Base-by-base conservation (phyloP, 2,329 filamentous ascomycete genomes). In the Calonectria montana region DNA sequence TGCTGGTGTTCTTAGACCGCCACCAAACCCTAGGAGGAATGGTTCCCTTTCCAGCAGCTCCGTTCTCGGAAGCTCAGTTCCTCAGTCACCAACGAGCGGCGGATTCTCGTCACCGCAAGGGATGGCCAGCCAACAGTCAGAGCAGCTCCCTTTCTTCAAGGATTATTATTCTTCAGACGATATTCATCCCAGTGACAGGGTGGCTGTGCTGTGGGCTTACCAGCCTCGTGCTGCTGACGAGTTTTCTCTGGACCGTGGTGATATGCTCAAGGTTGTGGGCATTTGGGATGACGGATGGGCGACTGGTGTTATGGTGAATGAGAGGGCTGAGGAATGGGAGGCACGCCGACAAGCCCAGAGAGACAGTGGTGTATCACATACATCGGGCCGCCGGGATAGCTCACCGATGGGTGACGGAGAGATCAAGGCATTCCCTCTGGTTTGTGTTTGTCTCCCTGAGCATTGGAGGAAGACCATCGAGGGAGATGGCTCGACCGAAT, bases 271-370 rank as follows among this genome's bases (percentile, higher is more conserved):
- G 86, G 93, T 99, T 16, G 93, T 98, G 37, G 97, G 97, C 73
- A 99, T 99, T 76, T 99, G 97, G 97, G 97, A 99, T 80, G 97
- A 99, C 82, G 97, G 97, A 57, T 99, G 97, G 97, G 97, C 97
- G 13, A 99, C 97, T 1, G 97, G 97, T 78, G 90, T 98, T 67
- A 89, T 97, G 81, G 86, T 97, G 68, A 89, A 93, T 66, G 94
- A 97, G 78, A 90, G 91, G 67, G 95, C 95, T 2, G 96, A 98
- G 73, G 94, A 98, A 75, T 98, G 95, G 92, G 94, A 97, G 78
- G 89, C 90, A 50, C 90, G 93, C 74, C 90, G 91, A 78, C 92
- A 94, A 79, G 87, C 91, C 39, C 95, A 97, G 81, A 91, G 97
- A 73, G 97, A 99, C 84, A 98, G 96, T 79, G 97, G 97, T 69